phyloP scores from a whole-genome alignment of 306 rosid genomes.

The Quercus cerris region DNA sequence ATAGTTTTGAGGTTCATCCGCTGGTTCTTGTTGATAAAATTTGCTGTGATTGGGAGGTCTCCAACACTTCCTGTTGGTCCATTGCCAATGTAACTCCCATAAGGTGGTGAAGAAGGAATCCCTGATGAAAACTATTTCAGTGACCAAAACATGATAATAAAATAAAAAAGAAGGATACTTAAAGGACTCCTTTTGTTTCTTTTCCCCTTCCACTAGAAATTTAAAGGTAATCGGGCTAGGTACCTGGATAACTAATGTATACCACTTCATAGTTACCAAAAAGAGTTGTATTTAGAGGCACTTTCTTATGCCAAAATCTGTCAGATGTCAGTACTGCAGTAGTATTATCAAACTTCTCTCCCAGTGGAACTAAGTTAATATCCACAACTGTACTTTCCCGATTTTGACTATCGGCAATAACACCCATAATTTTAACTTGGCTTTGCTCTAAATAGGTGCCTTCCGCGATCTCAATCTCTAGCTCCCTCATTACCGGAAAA shows the following conservation, averaged over 20 bases:
- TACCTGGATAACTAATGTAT: slow-evolving; percentile 77
- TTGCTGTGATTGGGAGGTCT: slow-evolving; percentile 61
- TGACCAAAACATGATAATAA: slow-evolving; percentile 28
- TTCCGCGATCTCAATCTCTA: slow-evolving; percentile 82
- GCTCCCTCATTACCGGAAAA: slow-evolving; percentile 73
- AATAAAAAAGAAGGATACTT: slow-evolving; percentile 12
- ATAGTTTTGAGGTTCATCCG: slow-evolving; percentile 56
- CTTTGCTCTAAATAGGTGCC: slow-evolving; percentile 85
- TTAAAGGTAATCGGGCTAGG: slow-evolving; percentile 16
- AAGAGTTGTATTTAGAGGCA: slow-evolving; percentile 65
- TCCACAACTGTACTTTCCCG: slow-evolving; percentile 75
- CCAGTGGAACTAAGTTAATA: slow-evolving; percentile 81
- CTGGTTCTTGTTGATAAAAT: slow-evolving; percentile 47
- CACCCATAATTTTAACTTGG: slow-evolving; percentile 97
- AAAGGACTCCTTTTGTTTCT: not conserved
- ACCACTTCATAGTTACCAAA: slow-evolving; percentile 71
- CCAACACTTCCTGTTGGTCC: slow-evolving; percentile 47
- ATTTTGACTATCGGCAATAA: slow-evolving; percentile 74
- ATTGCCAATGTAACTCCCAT: slow-evolving; percentile 37
- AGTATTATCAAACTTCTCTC: slow-evolving; percentile 80
- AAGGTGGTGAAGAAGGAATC: slow-evolving; percentile 58
- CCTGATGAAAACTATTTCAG: slow-evolving; percentile 56
- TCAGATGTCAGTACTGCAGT: slow-evolving; percentile 65
- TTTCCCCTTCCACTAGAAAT: not conserved
- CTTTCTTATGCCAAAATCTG: slow-evolving; percentile 71